phyloP scores from a whole-genome alignment of 495 filamentous ascomycete genomes.

The Amniculicola lignicola region DNA sequence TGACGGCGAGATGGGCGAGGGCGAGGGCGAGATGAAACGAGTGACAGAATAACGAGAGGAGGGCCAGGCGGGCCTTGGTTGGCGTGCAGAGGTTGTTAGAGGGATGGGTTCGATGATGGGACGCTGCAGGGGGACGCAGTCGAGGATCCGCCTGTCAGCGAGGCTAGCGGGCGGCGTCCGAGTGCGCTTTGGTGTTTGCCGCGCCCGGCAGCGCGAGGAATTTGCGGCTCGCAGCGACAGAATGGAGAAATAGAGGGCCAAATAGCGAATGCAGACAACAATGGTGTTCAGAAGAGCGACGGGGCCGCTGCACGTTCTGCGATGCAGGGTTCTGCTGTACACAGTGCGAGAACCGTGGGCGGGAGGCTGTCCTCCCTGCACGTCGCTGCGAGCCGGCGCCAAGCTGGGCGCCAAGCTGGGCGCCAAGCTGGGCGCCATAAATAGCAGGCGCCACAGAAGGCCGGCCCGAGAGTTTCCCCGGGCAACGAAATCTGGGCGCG shows the following conservation, averaged over 20 bases:
- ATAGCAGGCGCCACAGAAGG: not conserved
- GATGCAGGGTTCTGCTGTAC: constrained; percentile 1
- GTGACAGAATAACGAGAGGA: constrained; percentile 30
- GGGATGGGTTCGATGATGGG: constrained; percentile 2
- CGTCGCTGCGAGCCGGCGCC: not conserved
- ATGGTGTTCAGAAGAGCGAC: not conserved
- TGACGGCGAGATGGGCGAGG: not conserved
- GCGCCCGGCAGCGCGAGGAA: not conserved
- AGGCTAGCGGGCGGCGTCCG: not conserved
- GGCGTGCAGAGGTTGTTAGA: constrained; percentile 4
- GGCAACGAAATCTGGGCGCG: not conserved
- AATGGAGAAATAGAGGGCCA: not conserved
- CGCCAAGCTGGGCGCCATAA: not conserved
- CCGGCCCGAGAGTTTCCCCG: constrained; percentile 14
- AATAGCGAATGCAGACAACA: not conserved
- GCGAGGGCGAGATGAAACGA: constrained; percentile 25
- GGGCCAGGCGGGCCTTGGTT: not conserved
- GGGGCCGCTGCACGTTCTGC: not conserved
- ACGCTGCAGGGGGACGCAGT: constrained; percentile 6
- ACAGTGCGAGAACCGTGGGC: constrained; percentile 1
- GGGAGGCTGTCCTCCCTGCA: not conserved
- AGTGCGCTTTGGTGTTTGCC: not conserved
- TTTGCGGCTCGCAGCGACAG: not conserved
- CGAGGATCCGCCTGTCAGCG: not conserved
- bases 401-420: too few relatives aligned